These are phyloP conservation scores for Gastrolobium bilobum DNA, from an alignment of 306 rosid genomes.

Conservation along the genomic window DNA sequence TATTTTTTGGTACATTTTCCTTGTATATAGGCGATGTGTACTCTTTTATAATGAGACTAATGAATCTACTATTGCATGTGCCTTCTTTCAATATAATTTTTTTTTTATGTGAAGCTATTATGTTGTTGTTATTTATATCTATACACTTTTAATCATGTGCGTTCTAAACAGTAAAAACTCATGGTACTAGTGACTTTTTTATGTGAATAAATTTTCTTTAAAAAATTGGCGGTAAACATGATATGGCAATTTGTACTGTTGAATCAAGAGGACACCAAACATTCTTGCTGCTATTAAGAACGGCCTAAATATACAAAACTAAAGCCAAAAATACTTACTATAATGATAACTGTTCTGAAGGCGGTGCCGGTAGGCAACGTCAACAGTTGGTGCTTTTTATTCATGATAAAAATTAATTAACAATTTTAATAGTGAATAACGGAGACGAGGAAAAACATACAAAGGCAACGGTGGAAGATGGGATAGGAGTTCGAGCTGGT, in stretches of 20 bases:
- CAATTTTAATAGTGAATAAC: background rate
- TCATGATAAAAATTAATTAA: background rate
- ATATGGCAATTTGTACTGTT: background rate
- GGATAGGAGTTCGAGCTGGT: background rate
- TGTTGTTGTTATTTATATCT: no score
- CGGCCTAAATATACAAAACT: background rate
- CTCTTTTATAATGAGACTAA: no score
- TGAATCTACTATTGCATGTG: no score
- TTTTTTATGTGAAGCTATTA: no score
- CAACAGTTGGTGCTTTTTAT: background rate
- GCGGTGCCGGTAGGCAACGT: background rate
- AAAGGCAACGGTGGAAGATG: background rate
- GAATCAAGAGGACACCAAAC: conserved; percentile 3
- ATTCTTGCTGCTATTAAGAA: background rate
- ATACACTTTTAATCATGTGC: no score
- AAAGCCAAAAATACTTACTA: background rate
- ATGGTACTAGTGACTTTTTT: no score
- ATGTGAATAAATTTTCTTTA: background rate
- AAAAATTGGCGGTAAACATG: background rate
- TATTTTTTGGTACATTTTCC: no score
- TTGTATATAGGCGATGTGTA: no score
- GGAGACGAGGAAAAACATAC: background rate
- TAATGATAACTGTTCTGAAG: background rate
- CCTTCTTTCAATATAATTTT: no score
- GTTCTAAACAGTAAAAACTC: no score